A percentile compares a stretch with the other conserved stretches of the same genome.
Evolutionary conservation across 2,329 filamentous ascomycete species (phyloP).

Genomic region (Ophiosphaerella korrae): DNA sequence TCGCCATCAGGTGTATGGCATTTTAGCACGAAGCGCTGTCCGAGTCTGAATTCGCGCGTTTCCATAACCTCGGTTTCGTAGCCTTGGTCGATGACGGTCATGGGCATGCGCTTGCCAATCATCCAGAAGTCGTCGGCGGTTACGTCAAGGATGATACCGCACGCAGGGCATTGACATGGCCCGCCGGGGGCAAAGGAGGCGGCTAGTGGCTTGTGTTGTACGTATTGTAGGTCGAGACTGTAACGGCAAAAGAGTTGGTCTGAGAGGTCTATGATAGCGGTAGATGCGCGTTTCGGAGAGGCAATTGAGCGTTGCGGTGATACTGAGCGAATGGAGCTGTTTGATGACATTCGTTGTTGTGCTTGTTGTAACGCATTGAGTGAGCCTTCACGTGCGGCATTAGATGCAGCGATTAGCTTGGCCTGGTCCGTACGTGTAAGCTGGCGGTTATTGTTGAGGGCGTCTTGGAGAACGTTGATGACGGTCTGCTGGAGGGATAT

Average conservation of each 20-base stretch:
- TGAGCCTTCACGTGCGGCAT: conserved; percentile 49
- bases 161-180: conserved; percentile 37
- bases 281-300: conserved; percentile 33
- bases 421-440: conserved; percentile 47
- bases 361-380: conserved; percentile 46
- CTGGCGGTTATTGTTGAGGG: conserved; percentile 48
- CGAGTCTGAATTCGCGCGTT: conserved; percentile 43
- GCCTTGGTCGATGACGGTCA: conserved; percentile 28
- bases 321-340: conserved; percentile 15
- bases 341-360: conserved; percentile 36
- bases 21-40: conserved; percentile 46
- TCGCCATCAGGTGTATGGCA: conserved; percentile 44
- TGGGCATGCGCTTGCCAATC: conserved; percentile 42
- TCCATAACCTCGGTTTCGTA: conserved; percentile 42
- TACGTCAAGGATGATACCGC: conserved; percentile 32
- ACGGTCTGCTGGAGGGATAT: conserved; percentile 52
- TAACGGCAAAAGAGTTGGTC: conserved; percentile 43
- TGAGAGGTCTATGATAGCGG: conserved; percentile 18
- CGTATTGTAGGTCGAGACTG: conserved; percentile 41
- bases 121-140: conserved; percentile 46
- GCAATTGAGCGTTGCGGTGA: conserved; percentile 26
- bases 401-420: conserved; percentile 48
- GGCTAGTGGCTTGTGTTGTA: conserved; percentile 35
- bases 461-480: conserved; percentile 51
- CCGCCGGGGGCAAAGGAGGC: conserved; percentile 40